Evolutionary conservation across 129 eudicot genomes (phyloP).

Genomic region (Tagetes patula): DNA sequence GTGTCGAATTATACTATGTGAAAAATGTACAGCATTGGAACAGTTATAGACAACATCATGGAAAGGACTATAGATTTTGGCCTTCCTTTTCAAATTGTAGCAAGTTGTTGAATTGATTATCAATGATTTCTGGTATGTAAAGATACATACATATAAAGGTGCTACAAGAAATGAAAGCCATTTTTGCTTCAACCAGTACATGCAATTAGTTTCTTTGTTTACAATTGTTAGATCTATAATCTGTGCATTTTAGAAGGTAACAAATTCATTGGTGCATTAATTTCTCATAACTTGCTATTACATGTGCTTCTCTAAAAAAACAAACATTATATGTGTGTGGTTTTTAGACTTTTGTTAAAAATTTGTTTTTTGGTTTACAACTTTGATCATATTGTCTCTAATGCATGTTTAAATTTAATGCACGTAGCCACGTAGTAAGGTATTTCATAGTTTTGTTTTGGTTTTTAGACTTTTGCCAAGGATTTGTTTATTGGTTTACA

Average conservation of each 20-base stretch:
- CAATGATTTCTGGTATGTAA: slow-evolving; percentile 31
- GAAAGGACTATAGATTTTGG: slow-evolving; percentile 30
- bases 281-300: no score
- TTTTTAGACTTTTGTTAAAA: no score
- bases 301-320: no score
- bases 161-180: slow-evolving; percentile 32
- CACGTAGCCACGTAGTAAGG: no score
- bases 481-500: no score
- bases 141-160: slow-evolving; percentile 27
- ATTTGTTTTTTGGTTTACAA: no score
- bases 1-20: slow-evolving; percentile 15
- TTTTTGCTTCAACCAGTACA: slow-evolving; percentile 22
- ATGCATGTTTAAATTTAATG: no score
- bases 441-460: no score
- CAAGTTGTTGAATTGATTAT: slow-evolving; percentile 27
- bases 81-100: slow-evolving; percentile 31
- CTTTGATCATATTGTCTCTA: no score
- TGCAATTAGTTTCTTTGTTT: background rate
- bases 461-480: no score
- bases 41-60: slow-evolving; percentile 25
- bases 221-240: background rate
- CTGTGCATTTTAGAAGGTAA: background rate
- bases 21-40: slow-evolving; percentile 60
- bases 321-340: no score
- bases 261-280: no score